Evolutionary conservation across 345 rosid species (phyloP), one percentile per base, ranked within the genome.

Genomic region (Psidium guajava): DNA sequence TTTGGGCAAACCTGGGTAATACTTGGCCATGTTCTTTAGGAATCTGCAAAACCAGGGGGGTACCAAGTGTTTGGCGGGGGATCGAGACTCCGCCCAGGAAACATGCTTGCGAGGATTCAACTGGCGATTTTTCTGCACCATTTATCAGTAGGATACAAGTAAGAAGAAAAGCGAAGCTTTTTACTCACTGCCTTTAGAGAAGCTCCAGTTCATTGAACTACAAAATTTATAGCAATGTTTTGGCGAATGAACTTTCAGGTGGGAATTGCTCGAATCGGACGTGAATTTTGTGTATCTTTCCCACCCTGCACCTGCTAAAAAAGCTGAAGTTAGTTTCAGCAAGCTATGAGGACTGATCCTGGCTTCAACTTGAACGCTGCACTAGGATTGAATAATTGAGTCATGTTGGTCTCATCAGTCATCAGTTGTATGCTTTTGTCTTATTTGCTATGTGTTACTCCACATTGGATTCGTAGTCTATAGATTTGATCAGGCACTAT

Each of bases 121-220:
- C 49, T 91, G 49, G 90, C 89, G 10, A 73, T 90, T 2, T 74
- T 91, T 36, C 90, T 93, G 52, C 93, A 90, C 83, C 93, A 90
- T 84, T 64, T 93, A 49, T 90, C 88, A 25, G 58, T 87, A 20
- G 93, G 92, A 87, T 90, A 91, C 91, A 91, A 86, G 95, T 91
- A 89, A 83, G 24, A 28, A 20, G 22, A 64, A 9, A 52, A 64
- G 16, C 32, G 44, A 64, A 64, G 21, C 42, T 7, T 28, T 64
- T 32, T n/a, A 14, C 75, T 8, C 22, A 32, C 44, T 64, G 22
- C 28, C 54, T 2, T 36, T 53, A 5, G 54, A 53, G 20, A 54
- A 54, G 15, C 6, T 54, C 56, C 24, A 22, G 20, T 8, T 40
- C 42, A 11, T 50, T 56, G 7, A 42, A 42, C 22, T 7, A 27